These are phyloP conservation scores for Penicillium sp. DNA, from an alignment of 2,329 filamentous ascomycete genomes.

Conservation along the genomic window DNA sequence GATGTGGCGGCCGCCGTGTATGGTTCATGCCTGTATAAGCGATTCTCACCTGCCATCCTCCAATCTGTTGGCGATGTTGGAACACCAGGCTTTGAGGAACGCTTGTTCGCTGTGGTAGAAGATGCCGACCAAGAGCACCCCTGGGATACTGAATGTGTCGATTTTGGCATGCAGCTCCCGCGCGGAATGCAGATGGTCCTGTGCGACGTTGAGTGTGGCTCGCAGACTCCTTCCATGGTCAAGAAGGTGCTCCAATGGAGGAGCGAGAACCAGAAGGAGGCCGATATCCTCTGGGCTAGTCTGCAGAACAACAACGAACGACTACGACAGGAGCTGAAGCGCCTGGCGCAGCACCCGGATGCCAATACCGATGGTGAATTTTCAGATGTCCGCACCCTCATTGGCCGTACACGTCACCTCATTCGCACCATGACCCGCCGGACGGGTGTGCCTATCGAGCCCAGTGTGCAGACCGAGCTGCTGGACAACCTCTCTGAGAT, in stretches of 20 bases:
- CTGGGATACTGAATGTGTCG: conserved; percentile 79
- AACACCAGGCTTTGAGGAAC: conserved; percentile 62
- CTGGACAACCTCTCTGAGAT: conserved; percentile 71
- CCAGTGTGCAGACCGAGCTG: conserved; percentile 76
- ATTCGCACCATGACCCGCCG: conserved; percentile 73
- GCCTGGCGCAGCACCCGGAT: conserved; percentile 46
- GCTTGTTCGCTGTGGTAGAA: conserved; percentile 66
- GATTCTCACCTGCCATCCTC: conserved; percentile 83
- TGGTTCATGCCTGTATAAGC: conserved; percentile 83
- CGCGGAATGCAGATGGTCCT: conserved; percentile 75
- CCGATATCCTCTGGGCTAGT: conserved; percentile 68
- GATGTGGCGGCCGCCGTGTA: conserved; percentile 92
- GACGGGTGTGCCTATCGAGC: conserved; percentile 84
- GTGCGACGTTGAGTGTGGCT: conserved; percentile 95
- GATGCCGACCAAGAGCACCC: conserved; percentile 47
- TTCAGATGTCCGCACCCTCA: conserved; percentile 51
- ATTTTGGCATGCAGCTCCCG: conserved; percentile 69
- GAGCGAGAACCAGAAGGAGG: conserved; percentile 60
- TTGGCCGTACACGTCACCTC: conserved; percentile 54
- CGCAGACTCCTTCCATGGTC: conserved; percentile 92
- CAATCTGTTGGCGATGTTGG: conserved; percentile 65
- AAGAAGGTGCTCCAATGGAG: conserved; percentile 86
- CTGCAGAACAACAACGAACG: conserved; percentile 73
- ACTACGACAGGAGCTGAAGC: conserved; percentile 63
- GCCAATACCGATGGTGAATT: conserved; percentile 48